phyloP scores from a whole-genome alignment of 805 yeast genomes.

The Candida lessepsii region DNA sequence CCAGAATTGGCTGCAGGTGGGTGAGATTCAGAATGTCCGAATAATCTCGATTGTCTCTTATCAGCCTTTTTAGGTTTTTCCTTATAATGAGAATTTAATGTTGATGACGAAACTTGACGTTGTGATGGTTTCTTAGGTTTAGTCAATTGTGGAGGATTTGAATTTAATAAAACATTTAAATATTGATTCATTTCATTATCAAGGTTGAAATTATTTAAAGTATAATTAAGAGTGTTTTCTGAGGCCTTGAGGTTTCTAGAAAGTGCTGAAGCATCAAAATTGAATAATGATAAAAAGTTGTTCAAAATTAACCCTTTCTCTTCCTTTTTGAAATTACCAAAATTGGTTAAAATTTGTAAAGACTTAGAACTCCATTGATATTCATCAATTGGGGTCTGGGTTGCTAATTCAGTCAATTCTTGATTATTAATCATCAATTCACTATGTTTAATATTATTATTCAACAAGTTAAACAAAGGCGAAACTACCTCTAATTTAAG shows the following conservation, averaged over 20 bases:
- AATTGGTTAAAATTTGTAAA: slow-evolving; percentile 70
- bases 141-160: slow-evolving; percentile 19
- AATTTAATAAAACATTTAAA: slow-evolving; percentile 31
- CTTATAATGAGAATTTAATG: not conserved
- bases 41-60: slow-evolving; percentile 10
- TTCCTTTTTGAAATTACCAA: slow-evolving; percentile 67
- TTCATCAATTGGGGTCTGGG: slow-evolving; percentile 34
- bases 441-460: slow-evolving; percentile 53
- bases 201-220: slow-evolving; percentile 47
- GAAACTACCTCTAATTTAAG: slow-evolving; percentile 55
- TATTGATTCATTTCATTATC: slow-evolving; percentile 38
- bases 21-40: slow-evolving; percentile 2
- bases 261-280: slow-evolving; percentile 26
- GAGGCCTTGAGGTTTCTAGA: slow-evolving; percentile 32
- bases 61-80: slow-evolving; percentile 10
- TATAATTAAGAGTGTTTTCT: slow-evolving; percentile 65
- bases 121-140: not conserved
- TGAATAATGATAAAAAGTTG: slow-evolving; percentile 61
- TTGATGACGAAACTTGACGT: slow-evolving; percentile 3
- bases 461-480: slow-evolving; percentile 52
- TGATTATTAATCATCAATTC: slow-evolving; percentile 51
- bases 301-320: slow-evolving; percentile 59
- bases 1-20: not conserved
- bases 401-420: slow-evolving; percentile 38
- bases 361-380: slow-evolving; percentile 76